Base-by-base conservation (phyloP, 2,329 filamentous ascomycete genomes). In the Tolypocladium pustulatum region DNA sequence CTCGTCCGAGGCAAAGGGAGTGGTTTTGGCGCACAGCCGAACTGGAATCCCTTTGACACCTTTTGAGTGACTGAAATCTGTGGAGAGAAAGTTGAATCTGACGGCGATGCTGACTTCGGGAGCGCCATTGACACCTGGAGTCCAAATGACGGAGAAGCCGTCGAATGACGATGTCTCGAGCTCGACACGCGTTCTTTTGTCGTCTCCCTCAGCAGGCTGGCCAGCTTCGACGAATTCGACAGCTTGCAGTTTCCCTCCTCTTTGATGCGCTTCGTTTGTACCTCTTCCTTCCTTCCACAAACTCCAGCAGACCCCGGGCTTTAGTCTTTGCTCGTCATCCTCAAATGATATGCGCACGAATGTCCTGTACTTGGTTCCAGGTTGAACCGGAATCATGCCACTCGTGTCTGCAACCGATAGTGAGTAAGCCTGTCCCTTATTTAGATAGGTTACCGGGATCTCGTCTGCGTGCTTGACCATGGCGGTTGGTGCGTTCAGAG, bases 41-140 rank as follows among this genome's bases (percentile, higher is more conserved):
- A 99, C 92, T 0, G 94, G 93, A 63, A 97, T 97, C 40, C 94
- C 94, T 74, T 97, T 99, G 55, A 99, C 94, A 53, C 94, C 94
- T 70, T 99, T 99, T 12, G 94, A 97, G 69, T 97, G 94, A 72
- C 93, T 97, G 71, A 97, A 99, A 70, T 99, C 94, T 10, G 94
- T 99, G 0, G 94, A 99, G 0, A 99, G 79, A 69, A 99, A 99
- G 75, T 99, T 99, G 80, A 97, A 99, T 53, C 94, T 89, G 15
- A 97, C 90, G 10, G 91, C 89, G 58, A 99, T 85, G 55, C 86
- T 89, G 71, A 91, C 94, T 66, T 97, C 91, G 4, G 88, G 78
- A 0, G 77, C 73, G 0, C 86, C 85, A 55, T 86, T 87, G 49
- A 82, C 73, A 5, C 85, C 87, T 0, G 91, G 88, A 0, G 87